Conservation (phyloP, 306 rosid genomes). For the Vicia sativa region DNA sequence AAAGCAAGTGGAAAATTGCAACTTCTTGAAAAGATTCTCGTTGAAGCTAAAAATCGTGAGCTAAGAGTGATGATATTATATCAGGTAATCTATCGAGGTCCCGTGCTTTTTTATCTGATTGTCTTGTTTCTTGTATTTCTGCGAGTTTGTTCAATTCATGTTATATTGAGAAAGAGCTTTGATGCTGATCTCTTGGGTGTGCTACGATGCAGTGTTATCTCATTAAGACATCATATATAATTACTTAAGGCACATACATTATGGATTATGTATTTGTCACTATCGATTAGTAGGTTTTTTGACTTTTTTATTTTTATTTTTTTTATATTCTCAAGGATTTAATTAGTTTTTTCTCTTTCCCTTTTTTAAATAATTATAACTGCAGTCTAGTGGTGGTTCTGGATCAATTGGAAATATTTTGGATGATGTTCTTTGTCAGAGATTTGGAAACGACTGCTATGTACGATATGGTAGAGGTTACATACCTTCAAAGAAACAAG, state of each 20-base stretch:
- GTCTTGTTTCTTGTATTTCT: slow-evolving; percentile 13
- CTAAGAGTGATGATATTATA: slow-evolving; percentile 47
- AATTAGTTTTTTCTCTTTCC: slow-evolving; percentile 19
- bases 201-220: slow-evolving; percentile 15
- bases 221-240: slow-evolving; percentile 10
- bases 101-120: background rate
- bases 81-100: slow-evolving; percentile 39
- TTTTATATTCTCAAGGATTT: slow-evolving; percentile 29
- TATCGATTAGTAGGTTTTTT: background rate
- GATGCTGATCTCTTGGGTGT: slow-evolving; percentile 23
- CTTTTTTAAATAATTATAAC: slow-evolving; percentile 3
- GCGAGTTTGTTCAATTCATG: slow-evolving; percentile 19
- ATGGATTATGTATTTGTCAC: background rate
- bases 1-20: slow-evolving; percentile 49
- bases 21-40: slow-evolving; percentile 50
- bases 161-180: slow-evolving; percentile 26
- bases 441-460: slow-evolving; percentile 66
- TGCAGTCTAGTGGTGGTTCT: slow-evolving; percentile 58
- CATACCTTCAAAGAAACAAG: slow-evolving; percentile 48
- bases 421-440: slow-evolving; percentile 69
- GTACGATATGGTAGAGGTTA: slow-evolving; percentile 59
- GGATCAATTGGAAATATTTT: slow-evolving; percentile 73
- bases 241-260: background rate
- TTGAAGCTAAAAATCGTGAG: slow-evolving; percentile 40
- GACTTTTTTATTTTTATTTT: slow-evolving; percentile 6